phyloP scores from a whole-genome alignment of 1,284 basidiomycete genomes.

The Malassezia pachydermatis region DNA sequence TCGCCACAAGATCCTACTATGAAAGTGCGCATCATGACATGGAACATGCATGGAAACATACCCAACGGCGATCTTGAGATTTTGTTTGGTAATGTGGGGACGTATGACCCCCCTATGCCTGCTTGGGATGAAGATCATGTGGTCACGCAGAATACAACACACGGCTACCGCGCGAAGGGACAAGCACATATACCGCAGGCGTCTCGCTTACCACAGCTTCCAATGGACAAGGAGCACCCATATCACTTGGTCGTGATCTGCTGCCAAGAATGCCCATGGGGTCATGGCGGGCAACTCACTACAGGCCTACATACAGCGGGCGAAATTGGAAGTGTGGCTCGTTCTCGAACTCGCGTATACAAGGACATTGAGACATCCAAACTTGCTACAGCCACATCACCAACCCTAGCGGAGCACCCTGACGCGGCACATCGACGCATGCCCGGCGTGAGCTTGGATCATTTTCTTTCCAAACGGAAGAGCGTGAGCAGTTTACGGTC shows the following conservation, averaged over 20 bases:
- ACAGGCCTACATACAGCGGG: constrained; percentile 38
- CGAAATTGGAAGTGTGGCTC: constrained; percentile 33
- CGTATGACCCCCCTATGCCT: constrained; percentile 49
- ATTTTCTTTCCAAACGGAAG: too few relatives aligned
- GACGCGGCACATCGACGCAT: too few relatives aligned
- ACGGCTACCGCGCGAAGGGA: neutral
- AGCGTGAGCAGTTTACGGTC: too few relatives aligned
- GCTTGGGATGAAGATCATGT: constrained; percentile 27
- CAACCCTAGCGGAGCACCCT: too few relatives aligned
- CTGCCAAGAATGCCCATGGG: constrained; percentile 55
- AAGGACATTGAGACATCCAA: too few relatives aligned
- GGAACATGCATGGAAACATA: constrained; percentile 52
- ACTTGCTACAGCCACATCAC: too few relatives aligned
- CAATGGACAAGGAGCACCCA: constrained; percentile 54
- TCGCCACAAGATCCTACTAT: constrained; percentile 28
- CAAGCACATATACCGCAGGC: neutral
- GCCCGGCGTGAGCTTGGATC: too few relatives aligned
- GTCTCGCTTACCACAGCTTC: constrained; percentile 30
- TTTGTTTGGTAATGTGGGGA: constrained; percentile 59
- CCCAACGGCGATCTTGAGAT: constrained; percentile 65
- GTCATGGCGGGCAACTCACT: constrained; percentile 32
- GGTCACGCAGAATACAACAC: neutral
- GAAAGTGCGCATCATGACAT: constrained; percentile 52
- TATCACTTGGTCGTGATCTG: constrained; percentile 72
- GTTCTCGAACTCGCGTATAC: too few relatives aligned